These are phyloP conservation scores for Fragilaria radians DNA, from an alignment of 108 stramenopile species.

Conservation along the genomic window DNA sequence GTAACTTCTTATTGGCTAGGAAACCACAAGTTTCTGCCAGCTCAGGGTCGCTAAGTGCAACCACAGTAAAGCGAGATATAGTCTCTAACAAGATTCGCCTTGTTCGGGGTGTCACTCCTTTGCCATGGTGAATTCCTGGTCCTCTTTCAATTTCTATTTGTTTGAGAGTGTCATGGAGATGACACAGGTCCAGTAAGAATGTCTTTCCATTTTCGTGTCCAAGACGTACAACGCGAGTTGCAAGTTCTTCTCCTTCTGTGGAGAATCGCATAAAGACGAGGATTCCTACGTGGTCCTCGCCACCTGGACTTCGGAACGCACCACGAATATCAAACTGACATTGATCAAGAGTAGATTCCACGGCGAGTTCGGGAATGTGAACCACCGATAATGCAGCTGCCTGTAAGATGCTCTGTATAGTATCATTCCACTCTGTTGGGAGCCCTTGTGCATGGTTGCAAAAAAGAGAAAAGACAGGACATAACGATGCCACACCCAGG, in stretches of 20 bases:
- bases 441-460: neutral
- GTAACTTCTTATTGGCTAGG: slow-evolving; percentile 7
- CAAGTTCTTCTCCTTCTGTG: slow-evolving; percentile 42
- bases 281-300: slow-evolving; percentile 56
- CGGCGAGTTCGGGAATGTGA: slow-evolving; percentile 60
- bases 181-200: slow-evolving; percentile 38
- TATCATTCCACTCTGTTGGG: neutral
- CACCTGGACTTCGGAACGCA: slow-evolving; percentile 76
- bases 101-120: slow-evolving; percentile 57
- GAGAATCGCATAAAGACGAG: slow-evolving; percentile 62
- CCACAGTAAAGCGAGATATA: slow-evolving; percentile 33
- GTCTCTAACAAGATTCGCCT: slow-evolving; percentile 57
- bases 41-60: neutral
- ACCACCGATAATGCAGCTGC: slow-evolving; percentile 37
- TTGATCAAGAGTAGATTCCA: slow-evolving; percentile 46
- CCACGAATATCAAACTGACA: slow-evolving; percentile 75
- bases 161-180: slow-evolving; percentile 42
- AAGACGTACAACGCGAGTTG: slow-evolving; percentile 13
- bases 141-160: slow-evolving; percentile 43
- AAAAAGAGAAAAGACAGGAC: neutral
- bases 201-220: slow-evolving; percentile 6
- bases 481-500: neutral
- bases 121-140: slow-evolving; percentile 26
- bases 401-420: slow-evolving; percentile 19
- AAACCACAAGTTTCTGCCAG: slow-evolving; percentile 11